Conservation (phyloP, 257 asterid species). For the Ajuga chamaepitys region DNA sequence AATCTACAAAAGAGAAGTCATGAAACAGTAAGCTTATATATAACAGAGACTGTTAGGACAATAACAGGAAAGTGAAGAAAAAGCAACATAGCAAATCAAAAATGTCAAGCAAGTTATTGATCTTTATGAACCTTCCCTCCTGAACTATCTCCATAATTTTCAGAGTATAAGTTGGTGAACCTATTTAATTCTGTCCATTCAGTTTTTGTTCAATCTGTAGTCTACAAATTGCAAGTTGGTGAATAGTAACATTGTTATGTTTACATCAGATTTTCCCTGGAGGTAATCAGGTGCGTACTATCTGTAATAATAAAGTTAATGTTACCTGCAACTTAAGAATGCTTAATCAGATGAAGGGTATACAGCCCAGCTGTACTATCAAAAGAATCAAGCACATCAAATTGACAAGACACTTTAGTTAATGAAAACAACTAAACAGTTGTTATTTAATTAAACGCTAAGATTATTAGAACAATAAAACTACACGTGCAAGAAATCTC, state of each 20-base stretch:
- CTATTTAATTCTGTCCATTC: not conserved
- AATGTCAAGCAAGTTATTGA: not conserved
- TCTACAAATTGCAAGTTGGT: not conserved
- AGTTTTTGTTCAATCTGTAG: not conserved
- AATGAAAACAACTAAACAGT: slow-evolving; percentile 2
- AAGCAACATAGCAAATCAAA: not conserved
- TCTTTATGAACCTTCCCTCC: not conserved
- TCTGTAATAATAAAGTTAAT: not conserved
- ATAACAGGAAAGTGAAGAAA: not conserved
- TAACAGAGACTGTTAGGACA: no score
- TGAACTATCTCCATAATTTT: not conserved
- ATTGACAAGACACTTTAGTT: not conserved
- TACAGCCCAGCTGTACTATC: not conserved
- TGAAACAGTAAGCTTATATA: no score
- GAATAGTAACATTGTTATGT: not conserved
- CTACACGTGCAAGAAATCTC: slow-evolving; percentile 13
- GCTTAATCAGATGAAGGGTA: slow-evolving; percentile 5
- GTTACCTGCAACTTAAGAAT: slow-evolving; percentile 1
- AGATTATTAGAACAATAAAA: slow-evolving; percentile 5
- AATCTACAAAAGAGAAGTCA: no score
- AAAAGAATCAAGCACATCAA: not conserved
- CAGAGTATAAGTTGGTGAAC: no score
- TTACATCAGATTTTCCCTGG: not conserved
- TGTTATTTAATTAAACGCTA: slow-evolving; percentile 3
- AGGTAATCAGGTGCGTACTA: not conserved